These are phyloP conservation scores for Arabidopsis thaliana DNA, from an alignment of 345 rosid species.

Conservation along the genomic window TAIR10.1 NC_003071.7:8726501-8727000, in stretches of 20 bases:
- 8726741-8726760: conserved; percentile 84
- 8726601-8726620: background rate
- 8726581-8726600: conserved; percentile 5
- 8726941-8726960: conserved; percentile 62
- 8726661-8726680: conserved; percentile 57
- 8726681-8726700: conserved; percentile 64
- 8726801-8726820: conserved; percentile 21
- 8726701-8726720: conserved; percentile 76
- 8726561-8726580: conserved; percentile 24
- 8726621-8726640: background rate
- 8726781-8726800: background rate
- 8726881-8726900: conserved; percentile 67
- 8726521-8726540: conserved; percentile 81
- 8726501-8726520: conserved; percentile 88
- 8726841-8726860: conserved; percentile 94
- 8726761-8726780: conserved; percentile 12
- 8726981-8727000: background rate
- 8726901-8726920: conserved; percentile 79
- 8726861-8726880: conserved; percentile 81
- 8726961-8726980: background rate
- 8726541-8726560: conserved; percentile 99
- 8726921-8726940: conserved; percentile 74
- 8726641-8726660: conserved; percentile 10
- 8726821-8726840: background rate
- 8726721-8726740: conserved; percentile 80